Conservation (phyloP, 108 stramenopile species). For the Cyclostephanos invisitatus region DNA sequence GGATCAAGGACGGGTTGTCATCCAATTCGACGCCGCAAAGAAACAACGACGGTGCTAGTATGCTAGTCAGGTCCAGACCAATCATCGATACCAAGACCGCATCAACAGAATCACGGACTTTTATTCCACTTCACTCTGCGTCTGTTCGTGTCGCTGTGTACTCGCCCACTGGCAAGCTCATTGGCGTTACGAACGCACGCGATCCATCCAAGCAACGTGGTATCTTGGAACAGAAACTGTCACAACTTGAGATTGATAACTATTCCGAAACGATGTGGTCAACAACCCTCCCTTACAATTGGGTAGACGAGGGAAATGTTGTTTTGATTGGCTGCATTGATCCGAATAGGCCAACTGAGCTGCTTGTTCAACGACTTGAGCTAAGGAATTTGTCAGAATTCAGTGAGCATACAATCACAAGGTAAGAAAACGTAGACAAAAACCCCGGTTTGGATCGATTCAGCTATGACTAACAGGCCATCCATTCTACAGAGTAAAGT, state of each 20-base stretch:
- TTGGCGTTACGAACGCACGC: conserved; percentile 17
- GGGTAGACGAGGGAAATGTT: conserved; percentile 20
- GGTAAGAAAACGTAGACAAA: background rate
- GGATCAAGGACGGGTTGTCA: conserved; percentile 9
- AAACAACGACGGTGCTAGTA: background rate
- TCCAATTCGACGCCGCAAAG: background rate
- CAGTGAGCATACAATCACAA: conserved; percentile 27
- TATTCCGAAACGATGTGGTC: conserved; percentile 20
- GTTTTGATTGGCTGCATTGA: conserved; percentile 20
- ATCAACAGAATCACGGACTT: conserved; percentile 6
- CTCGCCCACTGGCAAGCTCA: conserved; percentile 5
- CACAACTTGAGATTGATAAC: background rate
- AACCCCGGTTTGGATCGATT: too few relatives aligned
- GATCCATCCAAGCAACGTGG: conserved; percentile 14
- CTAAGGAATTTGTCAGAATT: conserved; percentile 8
- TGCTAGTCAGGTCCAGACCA: background rate
- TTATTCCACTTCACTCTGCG: conserved; percentile 4
- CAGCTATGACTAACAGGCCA: too few relatives aligned
- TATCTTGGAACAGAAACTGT: conserved; percentile 14
- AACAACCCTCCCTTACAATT: conserved; percentile 13
- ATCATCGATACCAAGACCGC: background rate
- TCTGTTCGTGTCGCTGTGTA: conserved; percentile 24
- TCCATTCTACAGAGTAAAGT: too few relatives aligned
- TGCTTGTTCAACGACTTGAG: conserved; percentile 18
- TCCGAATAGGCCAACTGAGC: background rate